Evolutionary conservation across 1,284 basidiomycete species (phyloP).

Genomic region (Ustilago lituana): DNA sequence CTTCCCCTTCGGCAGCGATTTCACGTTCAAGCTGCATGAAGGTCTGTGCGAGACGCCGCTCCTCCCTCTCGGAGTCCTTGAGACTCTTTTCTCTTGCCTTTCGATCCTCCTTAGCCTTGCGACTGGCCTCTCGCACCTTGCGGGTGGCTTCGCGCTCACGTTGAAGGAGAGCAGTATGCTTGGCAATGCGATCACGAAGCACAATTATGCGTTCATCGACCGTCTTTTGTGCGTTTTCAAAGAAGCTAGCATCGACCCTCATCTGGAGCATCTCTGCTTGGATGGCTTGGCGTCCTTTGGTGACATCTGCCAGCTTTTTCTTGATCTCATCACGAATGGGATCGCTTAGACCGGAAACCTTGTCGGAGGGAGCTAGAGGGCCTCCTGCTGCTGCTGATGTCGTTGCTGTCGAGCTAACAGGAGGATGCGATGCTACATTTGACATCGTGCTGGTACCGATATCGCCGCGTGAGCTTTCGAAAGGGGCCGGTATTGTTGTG

Average conservation of each 20-base stretch:
- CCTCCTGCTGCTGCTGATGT: no score
- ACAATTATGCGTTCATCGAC: constrained; percentile 44
- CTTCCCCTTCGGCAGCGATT: constrained; percentile 39
- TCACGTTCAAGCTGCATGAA: constrained; percentile 33
- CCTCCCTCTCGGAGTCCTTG: constrained; percentile 32
- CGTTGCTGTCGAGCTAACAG: no score
- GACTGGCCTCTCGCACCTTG: constrained; percentile 31
- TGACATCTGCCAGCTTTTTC: constrained; percentile 39
- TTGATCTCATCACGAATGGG: constrained; percentile 38
- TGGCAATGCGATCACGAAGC: constrained; percentile 41
- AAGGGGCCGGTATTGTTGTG: no score
- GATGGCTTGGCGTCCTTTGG: constrained; percentile 32
- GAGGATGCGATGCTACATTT: no score
- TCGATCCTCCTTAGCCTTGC: constrained; percentile 37
- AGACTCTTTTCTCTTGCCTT: constrained; percentile 34
- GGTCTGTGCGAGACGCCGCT: constrained; percentile 25
- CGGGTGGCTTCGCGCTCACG: constrained; percentile 42
- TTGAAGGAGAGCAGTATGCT: constrained; percentile 23
- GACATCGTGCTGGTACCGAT: not conserved
- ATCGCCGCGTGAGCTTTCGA: not conserved
- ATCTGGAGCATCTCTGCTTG: constrained; percentile 49
- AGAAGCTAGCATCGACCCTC: constrained; percentile 47
- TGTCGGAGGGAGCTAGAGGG: not conserved
- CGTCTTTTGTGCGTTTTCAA: constrained; percentile 45
- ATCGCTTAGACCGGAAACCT: constrained; percentile 23